Evolutionary conservation across 129 eudicot species (phyloP), one percentile per base, ranked within the genome.

Genomic region (Flaveria bidentis): DNA sequence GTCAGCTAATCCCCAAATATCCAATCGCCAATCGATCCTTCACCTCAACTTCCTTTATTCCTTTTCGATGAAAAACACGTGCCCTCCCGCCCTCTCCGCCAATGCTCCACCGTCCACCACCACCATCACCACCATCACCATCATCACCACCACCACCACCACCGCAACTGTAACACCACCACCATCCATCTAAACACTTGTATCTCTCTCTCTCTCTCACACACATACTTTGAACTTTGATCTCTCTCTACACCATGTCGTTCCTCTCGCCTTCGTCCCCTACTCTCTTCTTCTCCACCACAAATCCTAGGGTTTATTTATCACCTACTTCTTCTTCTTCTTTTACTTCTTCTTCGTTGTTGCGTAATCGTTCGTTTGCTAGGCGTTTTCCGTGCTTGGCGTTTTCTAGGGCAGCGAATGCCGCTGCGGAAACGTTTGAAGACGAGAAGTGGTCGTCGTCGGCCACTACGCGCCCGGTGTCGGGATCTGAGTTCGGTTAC

Each of bases 401-500:
- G 64, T 42, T 84, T 0, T 84, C 85, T 82, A 49, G 81, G 26
- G 78, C 86, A 23, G 83, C 86, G 57, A 74, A 78, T 60, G 76
- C 80, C 55, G 71, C 63, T 67, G 89, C 85, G 50, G 91, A 88
- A 65, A 66, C 84, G 44, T 77, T 82, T 28, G 82, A 75, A 9
- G 87, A 82, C 20, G 70, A 79, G 9, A 65, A 64, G 12, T 76
- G 82, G 25, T 67, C 86, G 15, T 47, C 85, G 20, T 61, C 74
- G 10, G 78, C 73, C 11, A 36, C 58, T 63, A 3, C 78, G 7
- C 63, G 17, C 20, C 53, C 90, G 73, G 28, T 68, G 20, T 81
- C 89, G 39, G 79, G 75, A 73, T 80, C 86, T 49, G 87, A 80
- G 45, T 72, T 76, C 72, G 74, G 81, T 66, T 72, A 78, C 60